These are phyloP conservation scores for Macaranga tanarius DNA, from an alignment of 441 rosid species.

Conservation along the genomic window DNA sequence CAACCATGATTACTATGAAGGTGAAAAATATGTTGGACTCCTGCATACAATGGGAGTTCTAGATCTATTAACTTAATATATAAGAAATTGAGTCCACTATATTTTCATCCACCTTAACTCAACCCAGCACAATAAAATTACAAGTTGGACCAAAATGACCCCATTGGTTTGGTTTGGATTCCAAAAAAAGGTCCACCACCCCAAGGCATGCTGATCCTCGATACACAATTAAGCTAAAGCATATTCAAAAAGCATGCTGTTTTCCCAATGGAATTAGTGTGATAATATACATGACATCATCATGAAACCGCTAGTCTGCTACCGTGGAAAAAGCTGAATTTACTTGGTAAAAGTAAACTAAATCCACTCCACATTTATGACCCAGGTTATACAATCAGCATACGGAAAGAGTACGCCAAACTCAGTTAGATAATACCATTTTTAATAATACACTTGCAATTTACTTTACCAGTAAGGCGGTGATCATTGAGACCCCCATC, in stretches of 20 bases:
- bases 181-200: background rate
- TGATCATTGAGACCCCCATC: constrained; percentile 69
- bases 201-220: background rate
- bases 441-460: background rate
- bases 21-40: background rate
- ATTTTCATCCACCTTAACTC: background rate
- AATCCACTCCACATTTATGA: background rate
- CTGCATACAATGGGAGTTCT: background rate
- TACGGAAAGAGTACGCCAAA: background rate
- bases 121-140: background rate
- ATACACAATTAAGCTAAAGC: background rate
- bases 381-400: background rate
- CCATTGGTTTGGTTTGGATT: background rate
- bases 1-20: background rate
- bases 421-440: too few species aligned
- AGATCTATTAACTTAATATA: background rate
- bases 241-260: background rate
- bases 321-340: background rate
- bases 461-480: constrained; percentile 53
- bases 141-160: constrained; percentile 2
- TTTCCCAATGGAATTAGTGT: background rate
- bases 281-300: background rate
- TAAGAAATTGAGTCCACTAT: background rate
- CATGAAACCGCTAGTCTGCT: background rate
- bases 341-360: background rate